Evolutionary conservation across 2,329 filamentous ascomycete species (phyloP), one percentile per base, ranked within the genome.

Genomic region (Xylariomycetidae sp.): DNA sequence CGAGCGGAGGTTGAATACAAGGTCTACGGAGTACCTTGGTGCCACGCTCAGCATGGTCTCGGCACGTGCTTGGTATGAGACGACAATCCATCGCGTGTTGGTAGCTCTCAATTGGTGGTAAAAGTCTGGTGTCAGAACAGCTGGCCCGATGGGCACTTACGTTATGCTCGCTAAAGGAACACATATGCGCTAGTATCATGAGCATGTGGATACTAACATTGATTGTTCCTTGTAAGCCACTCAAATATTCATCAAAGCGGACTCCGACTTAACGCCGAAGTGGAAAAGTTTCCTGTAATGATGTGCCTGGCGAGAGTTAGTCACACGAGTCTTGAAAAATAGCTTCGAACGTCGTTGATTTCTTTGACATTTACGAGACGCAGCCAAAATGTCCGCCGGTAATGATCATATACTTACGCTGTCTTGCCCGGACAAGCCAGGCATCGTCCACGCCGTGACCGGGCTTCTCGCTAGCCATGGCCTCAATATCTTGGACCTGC

Each of bases 361-460:
- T 39, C 33, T 36, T 37, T 35, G 37, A 36, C 17, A 37, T 35
- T 42, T 26, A 35, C n/a, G 20, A 32, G 14, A 14, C 6, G 22
- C n/a, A 35, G 22, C 29, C 28, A 43, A 37, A 31, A 53, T 54
- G 52, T 32, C 49, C 40, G 33, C 44, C 19, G 40, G 35, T 35
- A 44, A 71, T 48, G 76, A 81, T 56, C 76, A 83, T 62, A 81
- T 85, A 56, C 76, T 92, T 48, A 90, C 85, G 18, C 72, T 92
- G 42, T 87, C 84, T 34, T 90, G 85, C 64, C 84, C 85, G 33
- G 85, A 92, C 66, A 82, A 84, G 65, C 75, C 85, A 17, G 85
- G 85, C 57, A 90, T 92, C 56, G 82, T 92, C 42, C 83, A 90
- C 60, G 82, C 84, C 35, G 85, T 92, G 46, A 90, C 85, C 6